Evolutionary conservation across 2,329 filamentous ascomycete species (phyloP).

Genomic region (Penicillium sp.): DNA sequence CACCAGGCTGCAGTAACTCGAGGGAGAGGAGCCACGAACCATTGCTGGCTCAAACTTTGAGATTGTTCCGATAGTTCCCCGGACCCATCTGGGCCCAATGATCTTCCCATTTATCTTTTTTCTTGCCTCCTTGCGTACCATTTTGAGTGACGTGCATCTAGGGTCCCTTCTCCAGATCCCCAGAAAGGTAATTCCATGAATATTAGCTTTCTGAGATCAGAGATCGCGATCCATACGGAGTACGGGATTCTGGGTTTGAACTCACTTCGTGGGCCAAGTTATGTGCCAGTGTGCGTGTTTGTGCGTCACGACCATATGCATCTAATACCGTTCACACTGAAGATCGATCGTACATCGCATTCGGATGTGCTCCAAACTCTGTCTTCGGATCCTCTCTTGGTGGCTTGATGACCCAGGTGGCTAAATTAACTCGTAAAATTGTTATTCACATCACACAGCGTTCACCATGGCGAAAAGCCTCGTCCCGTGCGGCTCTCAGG

Average conservation of each 20-base stretch:
- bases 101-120: conserved; percentile 11
- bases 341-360: conserved; percentile 5
- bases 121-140: conserved; percentile 13
- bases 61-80: conserved; percentile 17
- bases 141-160: conserved; percentile 19
- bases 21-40: conserved; percentile 21
- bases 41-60: conserved; percentile 14
- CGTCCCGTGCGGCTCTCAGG: conserved; percentile 14
- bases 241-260: neutral
- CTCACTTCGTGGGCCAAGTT: neutral
- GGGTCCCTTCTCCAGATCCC: conserved; percentile 11
- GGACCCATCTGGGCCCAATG: conserved; percentile 13
- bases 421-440: neutral
- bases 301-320: neutral
- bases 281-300: neutral
- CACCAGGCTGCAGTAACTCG: conserved; percentile 17
- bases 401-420: neutral
- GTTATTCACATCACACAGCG: conserved; percentile 2
- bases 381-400: neutral
- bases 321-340: neutral
- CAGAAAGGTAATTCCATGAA: conserved; percentile 6
- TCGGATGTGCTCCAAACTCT: neutral
- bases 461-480: neutral
- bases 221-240: conserved; percentile 9
- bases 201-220: conserved; percentile 15